phyloP scores from a whole-genome alignment of 805 yeast genomes.

The Sporopachydermia lactativora region DNA sequence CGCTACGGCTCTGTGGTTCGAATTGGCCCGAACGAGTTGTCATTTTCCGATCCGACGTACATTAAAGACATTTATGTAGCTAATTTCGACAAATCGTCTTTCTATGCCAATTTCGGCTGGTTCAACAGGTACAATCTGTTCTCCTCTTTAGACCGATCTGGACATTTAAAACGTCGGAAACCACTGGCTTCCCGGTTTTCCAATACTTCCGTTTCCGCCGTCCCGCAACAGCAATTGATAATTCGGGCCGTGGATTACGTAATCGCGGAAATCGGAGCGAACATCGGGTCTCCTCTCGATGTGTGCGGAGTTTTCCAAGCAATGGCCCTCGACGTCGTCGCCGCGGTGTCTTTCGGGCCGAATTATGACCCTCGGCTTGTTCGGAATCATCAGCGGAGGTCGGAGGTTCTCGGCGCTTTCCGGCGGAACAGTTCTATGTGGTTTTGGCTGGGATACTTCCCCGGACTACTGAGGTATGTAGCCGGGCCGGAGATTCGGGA shows the following conservation, averaged over 20 bases:
- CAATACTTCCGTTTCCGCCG: constrained; percentile 26
- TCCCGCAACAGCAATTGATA: constrained; percentile 18
- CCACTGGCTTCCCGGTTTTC: constrained; percentile 29
- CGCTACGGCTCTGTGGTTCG: constrained; percentile 50
- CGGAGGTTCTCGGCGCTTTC: constrained; percentile 30
- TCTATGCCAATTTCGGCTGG: constrained; percentile 45
- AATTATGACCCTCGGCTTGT: constrained; percentile 32
- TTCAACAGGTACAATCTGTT: constrained; percentile 46
- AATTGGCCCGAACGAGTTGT: constrained; percentile 46
- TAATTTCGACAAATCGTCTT: constrained; percentile 40
- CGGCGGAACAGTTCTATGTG: constrained; percentile 39
- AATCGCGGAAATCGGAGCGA: constrained; percentile 12
- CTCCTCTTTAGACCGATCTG: constrained; percentile 33
- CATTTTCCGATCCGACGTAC: constrained; percentile 36
- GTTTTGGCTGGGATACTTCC: constrained; percentile 64
- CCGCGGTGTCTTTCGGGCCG: constrained; percentile 44
- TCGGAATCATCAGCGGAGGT: constrained; percentile 25
- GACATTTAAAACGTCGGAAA: constrained; percentile 31
- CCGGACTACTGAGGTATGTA: constrained; percentile 38
- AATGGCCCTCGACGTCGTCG: constrained; percentile 58
- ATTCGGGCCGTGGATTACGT: constrained; percentile 21
- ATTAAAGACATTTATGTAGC: constrained; percentile 41
- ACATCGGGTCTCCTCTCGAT: constrained; percentile 25
- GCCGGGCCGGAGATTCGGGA: constrained; percentile 20
- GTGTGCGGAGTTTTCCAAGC: constrained; percentile 52